Base-by-base conservation (phyloP, 192 early-diverging fungal genomes). In the Gigaspora rosea region DNA sequence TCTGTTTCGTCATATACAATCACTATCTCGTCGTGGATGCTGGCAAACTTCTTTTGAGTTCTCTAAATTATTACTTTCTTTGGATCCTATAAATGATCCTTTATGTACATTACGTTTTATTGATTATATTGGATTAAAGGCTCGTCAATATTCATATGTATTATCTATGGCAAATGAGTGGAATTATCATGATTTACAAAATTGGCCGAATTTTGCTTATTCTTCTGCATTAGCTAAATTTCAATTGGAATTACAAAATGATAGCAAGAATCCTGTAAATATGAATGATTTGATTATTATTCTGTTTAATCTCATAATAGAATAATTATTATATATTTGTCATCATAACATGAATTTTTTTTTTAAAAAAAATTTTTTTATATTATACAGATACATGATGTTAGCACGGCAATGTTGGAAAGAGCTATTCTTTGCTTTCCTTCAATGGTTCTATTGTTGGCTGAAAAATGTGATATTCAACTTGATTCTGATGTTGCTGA, bases 31-130 rank as follows among this genome's bases (percentile, higher is more conserved):
- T n/a, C 86, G 92, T 64, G 95, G 96, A 15, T 96, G 95, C 82
- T 98, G 96, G 96, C 82, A 94, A 51, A 98, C 96, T 27, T 90
- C 93, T 22, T 91, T 96, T 77, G 96, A 97, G 83, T 91, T 95
- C 65, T 90, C 93, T 66, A 98, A 94, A 83, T 82, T 82, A 2
- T 54, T 73, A 15, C 58, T 82, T 47, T 90, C 89, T 68, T 83
- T 97, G 70, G 94, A 95, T 78, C 93, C 94, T 4, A 81, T 80
- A 41, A 82, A 83, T 12, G 96, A 98, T 73, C 93, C 95, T 11
- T 83, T 94, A 6, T 88, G 94, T 8, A 86, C 90, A 3, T 76
- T 94, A 48, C 79, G 93, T 75, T 90, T 90, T 41, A 90, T 97
- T 77, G 96, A 98, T 75, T 95, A 91, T 81, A 91, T 92, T 82